These are phyloP conservation scores for Anthracocystis walkeri DNA, from an alignment of 1,284 basidiomycete genomes.

Conservation along the genomic window DNA sequence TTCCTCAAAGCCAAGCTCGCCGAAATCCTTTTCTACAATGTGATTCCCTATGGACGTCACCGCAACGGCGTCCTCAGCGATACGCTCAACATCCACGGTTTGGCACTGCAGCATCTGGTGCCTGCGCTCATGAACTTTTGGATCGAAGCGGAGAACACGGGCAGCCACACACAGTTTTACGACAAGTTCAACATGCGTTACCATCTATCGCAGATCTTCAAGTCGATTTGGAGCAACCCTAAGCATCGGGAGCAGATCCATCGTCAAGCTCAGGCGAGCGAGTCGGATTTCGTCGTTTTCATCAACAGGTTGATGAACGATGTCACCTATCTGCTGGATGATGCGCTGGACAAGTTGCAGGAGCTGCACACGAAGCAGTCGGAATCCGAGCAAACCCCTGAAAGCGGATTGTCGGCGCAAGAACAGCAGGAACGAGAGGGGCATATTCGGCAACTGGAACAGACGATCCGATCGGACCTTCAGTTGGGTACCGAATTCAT, in stretches of 20 bases:
- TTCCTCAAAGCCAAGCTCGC: slow-evolving; percentile 98
- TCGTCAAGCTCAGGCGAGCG: slow-evolving; percentile 46
- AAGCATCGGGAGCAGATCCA: slow-evolving; percentile 65
- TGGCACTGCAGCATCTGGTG: slow-evolving; percentile 90
- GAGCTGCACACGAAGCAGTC: slow-evolving; percentile 88
- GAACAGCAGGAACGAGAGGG: slow-evolving; percentile 86
- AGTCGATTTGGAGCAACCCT: slow-evolving; percentile 65
- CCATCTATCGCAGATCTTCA: slow-evolving; percentile 66
- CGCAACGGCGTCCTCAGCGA: slow-evolving; percentile 83
- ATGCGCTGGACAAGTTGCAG: slow-evolving; percentile 87
- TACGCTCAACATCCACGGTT: slow-evolving; percentile 82
- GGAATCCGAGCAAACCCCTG: slow-evolving; percentile 76
- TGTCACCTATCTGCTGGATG: slow-evolving; percentile 97
- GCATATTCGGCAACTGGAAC: slow-evolving; percentile 82
- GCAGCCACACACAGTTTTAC: slow-evolving; percentile 97
- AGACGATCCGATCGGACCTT: slow-evolving; percentile 85
- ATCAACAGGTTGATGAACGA: slow-evolving; percentile 99
- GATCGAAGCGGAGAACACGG: slow-evolving; percentile 97
- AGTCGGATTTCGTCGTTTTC: slow-evolving; percentile 78
- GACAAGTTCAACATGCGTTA: slow-evolving; percentile 88
- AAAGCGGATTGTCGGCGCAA: slow-evolving; percentile 75
- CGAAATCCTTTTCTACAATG: slow-evolving; percentile 88
- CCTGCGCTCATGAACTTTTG: slow-evolving; percentile 94
- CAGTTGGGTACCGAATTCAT: slow-evolving; percentile 88
- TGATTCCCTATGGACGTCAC: slow-evolving; percentile 81